Percentiles rank a stretch among this genome's conserved stretches.
phyloP scores from a whole-genome alignment of 2,329 filamentous ascomycete species.

The Aspergillus spinulosporus region DNA sequence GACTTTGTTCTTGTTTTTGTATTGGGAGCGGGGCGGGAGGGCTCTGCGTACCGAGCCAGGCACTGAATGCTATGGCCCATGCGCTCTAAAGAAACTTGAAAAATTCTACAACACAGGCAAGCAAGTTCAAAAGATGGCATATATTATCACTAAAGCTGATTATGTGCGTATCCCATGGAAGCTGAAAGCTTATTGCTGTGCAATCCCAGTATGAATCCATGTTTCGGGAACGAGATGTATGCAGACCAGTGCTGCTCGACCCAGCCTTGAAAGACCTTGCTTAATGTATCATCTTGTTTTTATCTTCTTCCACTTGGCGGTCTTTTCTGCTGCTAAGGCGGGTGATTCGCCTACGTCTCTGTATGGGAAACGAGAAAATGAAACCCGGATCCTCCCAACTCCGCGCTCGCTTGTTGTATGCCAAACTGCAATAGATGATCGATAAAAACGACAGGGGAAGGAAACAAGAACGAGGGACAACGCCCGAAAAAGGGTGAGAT shows the following conservation, averaged over 20 bases:
- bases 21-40: too few species aligned
- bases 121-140: not conserved
- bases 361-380: slow-evolving; percentile 12
- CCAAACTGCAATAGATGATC: slow-evolving; percentile 24
- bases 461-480: slow-evolving; percentile 16
- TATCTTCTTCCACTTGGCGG: slow-evolving; percentile 6
- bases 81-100: too few species aligned
- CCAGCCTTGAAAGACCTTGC: slow-evolving; percentile 12
- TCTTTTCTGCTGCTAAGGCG: slow-evolving; percentile 17
- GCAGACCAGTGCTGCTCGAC: slow-evolving; percentile 8
- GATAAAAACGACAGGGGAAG: slow-evolving; percentile 12
- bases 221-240: not conserved
- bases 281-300: slow-evolving; percentile 3
- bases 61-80: too few species aligned
- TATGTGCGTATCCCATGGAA: slow-evolving; percentile 5
- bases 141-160: slow-evolving; percentile 7
- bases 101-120: not conserved
- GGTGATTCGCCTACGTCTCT: slow-evolving; percentile 22
- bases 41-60: too few species aligned
- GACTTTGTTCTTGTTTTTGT: too few species aligned
- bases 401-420: slow-evolving; percentile 22
- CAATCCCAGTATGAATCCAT: slow-evolving; percentile 13
- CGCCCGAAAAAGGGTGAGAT: slow-evolving; percentile 6
- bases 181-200: slow-evolving; percentile 15
- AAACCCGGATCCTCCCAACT: slow-evolving; percentile 16